These are phyloP conservation scores for Syzygium grande DNA, from an alignment of 345 rosid species.

Conservation along the genomic window DNA sequence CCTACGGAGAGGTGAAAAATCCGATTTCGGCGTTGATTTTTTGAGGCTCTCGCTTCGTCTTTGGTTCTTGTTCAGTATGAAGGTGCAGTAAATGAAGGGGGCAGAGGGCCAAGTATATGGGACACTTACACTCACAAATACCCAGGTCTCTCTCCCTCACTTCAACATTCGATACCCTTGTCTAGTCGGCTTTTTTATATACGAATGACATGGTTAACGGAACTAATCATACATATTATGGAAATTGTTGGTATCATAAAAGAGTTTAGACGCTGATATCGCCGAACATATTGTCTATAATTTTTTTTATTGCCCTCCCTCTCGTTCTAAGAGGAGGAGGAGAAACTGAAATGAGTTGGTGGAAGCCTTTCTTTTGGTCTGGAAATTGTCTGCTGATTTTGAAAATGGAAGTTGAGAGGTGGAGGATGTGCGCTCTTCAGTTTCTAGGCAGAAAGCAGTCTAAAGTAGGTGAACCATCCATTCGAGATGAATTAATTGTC, in stretches of 20 bases:
- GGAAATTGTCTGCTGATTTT: not conserved
- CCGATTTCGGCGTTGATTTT: not conserved
- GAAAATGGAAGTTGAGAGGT: not conserved
- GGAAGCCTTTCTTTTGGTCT: not conserved
- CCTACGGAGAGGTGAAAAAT: not conserved
- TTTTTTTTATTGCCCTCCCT: not conserved
- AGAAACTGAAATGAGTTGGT: not conserved
- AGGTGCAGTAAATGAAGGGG: conserved; percentile 14
- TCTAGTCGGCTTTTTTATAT: not conserved
- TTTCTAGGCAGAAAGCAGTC: not conserved
- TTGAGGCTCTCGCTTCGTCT: not conserved
- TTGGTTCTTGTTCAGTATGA: conserved; percentile 6
- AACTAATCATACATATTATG: not conserved
- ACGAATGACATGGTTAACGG: not conserved
- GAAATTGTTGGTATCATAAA: not conserved
- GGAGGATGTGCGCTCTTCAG: not conserved
- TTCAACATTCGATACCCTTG: not conserved
- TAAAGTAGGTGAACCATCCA: not conserved
- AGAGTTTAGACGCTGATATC: not conserved
- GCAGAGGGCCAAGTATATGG: conserved; percentile 19
- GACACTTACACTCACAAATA: conserved; percentile 5
- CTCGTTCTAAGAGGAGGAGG: not conserved
- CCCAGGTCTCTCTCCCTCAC: not conserved
- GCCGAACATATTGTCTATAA: not conserved
- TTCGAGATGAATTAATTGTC: not conserved